Conservation (phyloP, 2,329 filamentous ascomycete species). For the Talaromyces sp. region DNA sequence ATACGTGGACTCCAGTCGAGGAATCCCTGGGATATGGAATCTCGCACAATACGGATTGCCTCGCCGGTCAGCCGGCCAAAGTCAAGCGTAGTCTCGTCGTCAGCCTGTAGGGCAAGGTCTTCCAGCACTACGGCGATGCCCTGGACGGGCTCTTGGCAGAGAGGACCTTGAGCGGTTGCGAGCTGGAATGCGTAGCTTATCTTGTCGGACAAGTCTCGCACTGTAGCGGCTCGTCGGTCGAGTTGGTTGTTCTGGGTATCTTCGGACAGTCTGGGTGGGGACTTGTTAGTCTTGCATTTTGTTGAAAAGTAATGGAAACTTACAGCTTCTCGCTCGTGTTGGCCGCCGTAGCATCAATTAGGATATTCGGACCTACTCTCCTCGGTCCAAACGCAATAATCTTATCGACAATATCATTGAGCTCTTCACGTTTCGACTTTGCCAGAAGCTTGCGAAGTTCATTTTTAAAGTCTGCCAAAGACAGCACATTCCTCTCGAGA, state of each 20-base stretch:
- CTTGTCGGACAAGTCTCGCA: slow-evolving; percentile 77
- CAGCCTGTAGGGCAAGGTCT: slow-evolving; percentile 54
- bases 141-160: slow-evolving; percentile 90
- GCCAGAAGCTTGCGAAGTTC: slow-evolving; percentile 63
- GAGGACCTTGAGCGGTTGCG: slow-evolving; percentile 76
- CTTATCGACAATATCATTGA: slow-evolving; percentile 69
- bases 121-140: slow-evolving; percentile 89
- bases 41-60: slow-evolving; percentile 81
- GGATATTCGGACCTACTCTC: slow-evolving; percentile 77
- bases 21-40: slow-evolving; percentile 78
- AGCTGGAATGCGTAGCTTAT: slow-evolving; percentile 92
- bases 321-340: slow-evolving; percentile 69
- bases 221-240: slow-evolving; percentile 26
- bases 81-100: slow-evolving; percentile 43
- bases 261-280: slow-evolving; percentile 28
- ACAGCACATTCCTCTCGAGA: slow-evolving; percentile 57
- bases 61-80: slow-evolving; percentile 83
- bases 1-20: slow-evolving; percentile 95
- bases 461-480: slow-evolving; percentile 68
- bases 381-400: slow-evolving; percentile 88
- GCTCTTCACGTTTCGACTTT: slow-evolving; percentile 65
- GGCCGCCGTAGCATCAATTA: slow-evolving; percentile 74
- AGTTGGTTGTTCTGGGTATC: slow-evolving; percentile 20
- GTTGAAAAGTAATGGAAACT: slow-evolving; percentile 21
- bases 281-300: slow-evolving; percentile 1